Base-by-base conservation (phyloP, 2,329 filamentous ascomycete species). In the Septoria petroselini region DNA sequence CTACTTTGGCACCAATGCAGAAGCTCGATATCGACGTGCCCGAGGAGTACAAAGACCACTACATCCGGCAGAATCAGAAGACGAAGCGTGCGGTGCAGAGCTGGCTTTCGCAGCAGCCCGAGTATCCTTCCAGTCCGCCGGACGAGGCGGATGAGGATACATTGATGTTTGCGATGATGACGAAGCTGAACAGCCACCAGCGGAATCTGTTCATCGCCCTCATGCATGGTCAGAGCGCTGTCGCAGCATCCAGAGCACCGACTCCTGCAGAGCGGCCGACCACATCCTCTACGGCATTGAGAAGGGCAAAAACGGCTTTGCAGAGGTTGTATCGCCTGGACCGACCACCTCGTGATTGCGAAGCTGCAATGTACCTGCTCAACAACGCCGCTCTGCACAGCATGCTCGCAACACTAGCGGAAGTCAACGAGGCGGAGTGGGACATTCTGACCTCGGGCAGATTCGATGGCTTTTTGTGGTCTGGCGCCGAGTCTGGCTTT, bases 391-490 rank as follows among this genome's bases (percentile, higher is more conserved):
- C 81, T 9, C 81, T 93, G 41, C 91, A 97, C 67, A 86, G 93
- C 63, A 82, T 95, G 25, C 81, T 97, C 2, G 84, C 88, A 33
- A 95, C 91, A 0, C 78, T 96, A 41, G 84, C 87, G 29, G 88
- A 91, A 44, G 93, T 97, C 60, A 93, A 86, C 65, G 81, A 84
- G 39, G 86, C 88, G n/a, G 91, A 97, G 69, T 97, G 91, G 91
- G 91, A 96, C 55, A 95, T 97, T 48, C 77, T 97, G 9, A 88
- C 86, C 3, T 96, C 91, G 0, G 91, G 91, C 21, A 86, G 91
- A 21, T 97, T 97, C 62, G 91, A 96, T 65, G 91, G 91, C 3
- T 97, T 97, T 71, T 77, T 96, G 15, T 95, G 91, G 82, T 95
- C 89, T 37, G 91, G 91, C 17, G 89, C 88, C 5, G 91, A 96